phyloP scores from a whole-genome alignment of 1,139 yeast species.

The Trichomonascaceae sp. region DNA sequence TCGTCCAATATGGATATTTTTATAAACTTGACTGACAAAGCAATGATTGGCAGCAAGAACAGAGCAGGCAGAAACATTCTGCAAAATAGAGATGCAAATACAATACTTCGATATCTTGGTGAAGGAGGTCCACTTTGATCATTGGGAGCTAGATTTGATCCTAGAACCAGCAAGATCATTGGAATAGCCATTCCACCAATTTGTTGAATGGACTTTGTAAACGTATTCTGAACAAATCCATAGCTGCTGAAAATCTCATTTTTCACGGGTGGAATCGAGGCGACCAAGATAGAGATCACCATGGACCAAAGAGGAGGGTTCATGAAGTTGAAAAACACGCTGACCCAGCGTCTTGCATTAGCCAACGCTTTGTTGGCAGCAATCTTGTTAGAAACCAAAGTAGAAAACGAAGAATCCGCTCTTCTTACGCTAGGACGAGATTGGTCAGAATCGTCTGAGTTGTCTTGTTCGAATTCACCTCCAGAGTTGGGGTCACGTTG shows the following conservation, averaged over 20 bases:
- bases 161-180: slow-evolving; percentile 55
- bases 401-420: not conserved
- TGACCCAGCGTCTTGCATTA: slow-evolving; percentile 1
- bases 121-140: slow-evolving; percentile 39
- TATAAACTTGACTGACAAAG: slow-evolving; percentile 58
- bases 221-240: slow-evolving; percentile 70
- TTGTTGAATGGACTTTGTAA: slow-evolving; percentile 70
- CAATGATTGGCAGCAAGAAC: slow-evolving; percentile 60
- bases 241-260: slow-evolving; percentile 52
- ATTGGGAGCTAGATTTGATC: slow-evolving; percentile 43
- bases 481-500: not conserved
- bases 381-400: not conserved
- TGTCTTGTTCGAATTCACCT: not conserved
- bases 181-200: slow-evolving; percentile 90
- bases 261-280: slow-evolving; percentile 68
- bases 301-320: slow-evolving; percentile 95
- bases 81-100: slow-evolving; percentile 61
- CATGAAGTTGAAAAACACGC: slow-evolving; percentile 49
- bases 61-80: slow-evolving; percentile 74
- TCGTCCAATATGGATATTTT: slow-evolving; percentile 70
- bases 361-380: not conserved
- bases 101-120: slow-evolving; percentile 51
- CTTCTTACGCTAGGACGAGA: no score
- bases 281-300: slow-evolving; percentile 76
- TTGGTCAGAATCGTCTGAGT: not conserved